phyloP scores from a whole-genome alignment of 1,139 yeast species.

The Meyerozyma athensensis region DNA sequence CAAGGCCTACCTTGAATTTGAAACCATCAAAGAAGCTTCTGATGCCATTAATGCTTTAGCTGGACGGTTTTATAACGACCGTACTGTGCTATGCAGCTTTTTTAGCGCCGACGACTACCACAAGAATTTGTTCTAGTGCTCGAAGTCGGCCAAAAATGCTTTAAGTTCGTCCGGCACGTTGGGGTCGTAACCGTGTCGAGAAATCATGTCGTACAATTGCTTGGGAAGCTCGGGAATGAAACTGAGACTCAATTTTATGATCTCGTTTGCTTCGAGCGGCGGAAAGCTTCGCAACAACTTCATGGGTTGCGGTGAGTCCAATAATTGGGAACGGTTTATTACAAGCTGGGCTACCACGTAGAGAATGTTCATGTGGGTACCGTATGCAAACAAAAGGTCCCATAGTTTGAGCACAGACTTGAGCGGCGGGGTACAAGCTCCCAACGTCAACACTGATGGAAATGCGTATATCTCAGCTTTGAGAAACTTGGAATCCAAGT shows the following conservation, averaged over 20 bases:
- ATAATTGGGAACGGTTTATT: conserved; percentile 56
- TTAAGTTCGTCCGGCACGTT: conserved; percentile 38
- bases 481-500: conserved; percentile 57
- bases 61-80: conserved; percentile 65
- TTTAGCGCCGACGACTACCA: conserved; percentile 56
- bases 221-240: conserved; percentile 76
- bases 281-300: conserved; percentile 71
- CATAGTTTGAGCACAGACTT: conserved; percentile 71
- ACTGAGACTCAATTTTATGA: conserved; percentile 74
- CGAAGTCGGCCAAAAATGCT: conserved; percentile 14
- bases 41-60: conserved; percentile 59
- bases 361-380: conserved; percentile 80
- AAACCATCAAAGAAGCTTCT: conserved; percentile 45
- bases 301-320: conserved; percentile 68
- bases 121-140: conserved; percentile 18
- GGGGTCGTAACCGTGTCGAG: conserved; percentile 67
- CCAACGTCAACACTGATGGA: conserved; percentile 79
- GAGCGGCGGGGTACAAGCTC: conserved; percentile 89
- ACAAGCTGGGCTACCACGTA: conserved; percentile 83
- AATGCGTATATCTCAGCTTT: conserved; percentile 86
- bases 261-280: conserved; percentile 63
- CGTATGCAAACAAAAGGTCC: conserved; percentile 91
- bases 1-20: conserved; percentile 64
- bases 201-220: conserved; percentile 60
- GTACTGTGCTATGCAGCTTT: conserved; percentile 65